phyloP scores from a whole-genome alignment of 768 basidiomycete species.

The Boletus rex-veris region DNA sequence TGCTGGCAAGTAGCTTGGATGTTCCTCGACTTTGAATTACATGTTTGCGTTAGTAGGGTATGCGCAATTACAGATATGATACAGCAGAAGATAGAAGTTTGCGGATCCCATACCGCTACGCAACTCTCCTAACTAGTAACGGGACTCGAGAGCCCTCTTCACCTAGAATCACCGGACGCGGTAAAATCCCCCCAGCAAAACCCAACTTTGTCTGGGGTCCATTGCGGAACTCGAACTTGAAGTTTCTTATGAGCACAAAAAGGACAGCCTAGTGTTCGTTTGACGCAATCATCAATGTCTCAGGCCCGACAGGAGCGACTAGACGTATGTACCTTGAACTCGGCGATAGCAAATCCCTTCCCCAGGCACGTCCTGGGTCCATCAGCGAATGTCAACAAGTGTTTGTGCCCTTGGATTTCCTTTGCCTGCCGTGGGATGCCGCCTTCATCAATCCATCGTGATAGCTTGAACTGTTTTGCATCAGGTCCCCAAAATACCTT shows the following conservation, averaged over 20 bases:
- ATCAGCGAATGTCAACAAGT: constrained; percentile 29
- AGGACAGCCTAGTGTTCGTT: constrained; percentile 7
- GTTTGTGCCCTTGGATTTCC: constrained; percentile 25
- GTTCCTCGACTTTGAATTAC: too few species aligned
- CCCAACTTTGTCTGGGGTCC: constrained; percentile 36
- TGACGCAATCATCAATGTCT: background rate
- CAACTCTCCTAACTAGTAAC: constrained; percentile 3
- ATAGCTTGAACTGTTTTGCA: constrained; percentile 56
- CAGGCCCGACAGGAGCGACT: background rate
- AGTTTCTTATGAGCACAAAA: constrained; percentile 36
- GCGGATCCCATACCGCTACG: background rate
- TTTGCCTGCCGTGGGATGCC: constrained; percentile 32
- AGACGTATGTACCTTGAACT: background rate
- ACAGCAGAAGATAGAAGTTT: too few species aligned
- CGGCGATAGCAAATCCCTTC: constrained; percentile 26
- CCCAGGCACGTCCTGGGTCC: constrained; percentile 30
- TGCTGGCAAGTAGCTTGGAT: too few species aligned
- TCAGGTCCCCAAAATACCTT: constrained; percentile 58
- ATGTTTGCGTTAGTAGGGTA: background rate
- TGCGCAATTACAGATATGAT: background rate
- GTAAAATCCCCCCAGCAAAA: constrained; percentile 27
- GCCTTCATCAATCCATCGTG: constrained; percentile 51
- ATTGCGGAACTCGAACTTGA: constrained; percentile 29
- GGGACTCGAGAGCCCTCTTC: constrained; percentile 14
- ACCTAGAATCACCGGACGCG: constrained; percentile 33